Evolutionary conservation across 352 stramenopile genomes (phyloP), one percentile per base, ranked within the genome.

Genomic region (Phytophthora lateralis): DNA sequence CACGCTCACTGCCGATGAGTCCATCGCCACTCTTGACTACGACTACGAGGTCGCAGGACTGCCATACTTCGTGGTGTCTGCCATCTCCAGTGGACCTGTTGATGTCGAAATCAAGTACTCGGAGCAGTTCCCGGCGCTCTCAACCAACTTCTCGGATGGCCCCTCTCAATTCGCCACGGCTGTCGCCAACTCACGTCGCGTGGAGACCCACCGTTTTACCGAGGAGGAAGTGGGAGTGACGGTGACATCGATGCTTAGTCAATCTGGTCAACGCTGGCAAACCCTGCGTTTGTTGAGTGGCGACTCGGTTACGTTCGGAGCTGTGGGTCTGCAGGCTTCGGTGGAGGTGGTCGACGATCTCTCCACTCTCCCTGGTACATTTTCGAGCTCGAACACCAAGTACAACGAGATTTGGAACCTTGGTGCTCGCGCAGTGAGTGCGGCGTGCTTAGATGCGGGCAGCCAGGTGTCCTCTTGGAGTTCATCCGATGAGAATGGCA

Each of bases 351-450:
- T 46, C 17, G 52, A 63, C 26, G 35, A 51, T 4, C 52, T 68
- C 12, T 48, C 39, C 15, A 54, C 45, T 24, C 53, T 68, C 8
- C 46, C 60, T 1, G 51, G 51, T 3, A 62, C 6, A 8, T 68
- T 68, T 46, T 48, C 45, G 7, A 68, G 60, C 52, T 60, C 54
- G 26, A 68, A 68, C 17, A n/a, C 45, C 10, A 68, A 59, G 46
- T 63, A 63, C 60, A 59, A 68, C 45, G 42, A 56, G 24, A 63
- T 68, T 37, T 63, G 60, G 53, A 38, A 39, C 27, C 52, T 68
- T n/a, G 60, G 52, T 29, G 52, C 60, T 44, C 52, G 52, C 6
- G 56, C 53, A n/a, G 46, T 68, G 29, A 58, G 45, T 37, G 60
- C 52, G 26, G 26, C 26, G 26, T 30, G 26, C 26, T 30, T 30